A percentile compares a stretch with the other conserved stretches of the same genome.
Evolutionary conservation across 2,329 filamentous ascomycete species (phyloP).

Genomic region (Juglanconis oblonga): DNA sequence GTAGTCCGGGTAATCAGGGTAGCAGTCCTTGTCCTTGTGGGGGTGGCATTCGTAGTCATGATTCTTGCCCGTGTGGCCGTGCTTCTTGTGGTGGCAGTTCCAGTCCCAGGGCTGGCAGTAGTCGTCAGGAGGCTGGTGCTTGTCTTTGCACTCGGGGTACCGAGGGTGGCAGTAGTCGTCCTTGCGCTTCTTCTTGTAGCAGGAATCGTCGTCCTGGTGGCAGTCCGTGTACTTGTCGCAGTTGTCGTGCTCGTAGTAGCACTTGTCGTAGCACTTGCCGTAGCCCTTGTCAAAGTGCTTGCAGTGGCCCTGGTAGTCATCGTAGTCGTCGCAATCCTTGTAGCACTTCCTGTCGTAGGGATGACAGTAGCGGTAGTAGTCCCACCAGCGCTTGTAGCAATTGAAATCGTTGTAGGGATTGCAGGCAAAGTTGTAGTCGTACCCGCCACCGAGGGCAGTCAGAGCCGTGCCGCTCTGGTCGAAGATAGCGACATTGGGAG

Average conservation of each 20-base stretch:
- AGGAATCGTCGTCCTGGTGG: not conserved
- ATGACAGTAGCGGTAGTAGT: conserved; percentile 7
- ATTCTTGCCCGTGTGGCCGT: conserved; percentile 1
- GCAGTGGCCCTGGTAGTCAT: conserved; percentile 10
- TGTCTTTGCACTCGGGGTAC: not conserved
- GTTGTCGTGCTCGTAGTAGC: not conserved
- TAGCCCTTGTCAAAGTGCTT: conserved; percentile 6
- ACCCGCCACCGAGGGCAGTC: not conserved
- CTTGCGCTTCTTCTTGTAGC: conserved; percentile 4
- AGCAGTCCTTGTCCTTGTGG: conserved; percentile 6
- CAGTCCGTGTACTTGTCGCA: conserved; percentile 7
- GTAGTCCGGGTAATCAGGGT: not conserved
- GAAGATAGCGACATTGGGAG: not conserved
- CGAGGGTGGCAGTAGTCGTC: not conserved
- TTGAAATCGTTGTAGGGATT: not conserved
- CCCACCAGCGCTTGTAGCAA: conserved; percentile 12
- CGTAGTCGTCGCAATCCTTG: conserved; percentile 7
- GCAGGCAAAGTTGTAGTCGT: not conserved
- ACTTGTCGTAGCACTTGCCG: conserved; percentile 3
- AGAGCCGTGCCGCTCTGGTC: not conserved
- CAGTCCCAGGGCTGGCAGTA: conserved; percentile 12
- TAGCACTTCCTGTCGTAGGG: conserved; percentile 12
- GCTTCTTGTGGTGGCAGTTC: conserved; percentile 3
- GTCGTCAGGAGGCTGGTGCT: not conserved
- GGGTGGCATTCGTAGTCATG: conserved; percentile 9